Evolutionary conservation across 1,139 yeast genomes (phyloP).

Genomic region (Ashbya aceris): DNA sequence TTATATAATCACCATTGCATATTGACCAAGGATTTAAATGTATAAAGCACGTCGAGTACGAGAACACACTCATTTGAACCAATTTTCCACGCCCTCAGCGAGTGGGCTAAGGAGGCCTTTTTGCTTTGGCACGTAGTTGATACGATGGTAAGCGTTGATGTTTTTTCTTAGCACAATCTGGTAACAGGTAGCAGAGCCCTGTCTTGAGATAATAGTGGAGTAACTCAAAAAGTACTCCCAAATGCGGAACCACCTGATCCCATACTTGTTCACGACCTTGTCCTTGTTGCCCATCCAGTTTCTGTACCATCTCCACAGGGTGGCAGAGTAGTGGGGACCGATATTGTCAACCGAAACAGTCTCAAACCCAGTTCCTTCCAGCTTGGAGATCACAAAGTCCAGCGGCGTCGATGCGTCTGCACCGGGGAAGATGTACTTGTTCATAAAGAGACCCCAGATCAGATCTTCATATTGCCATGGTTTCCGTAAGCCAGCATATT

Average conservation of each 20-base stretch:
- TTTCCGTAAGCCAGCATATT: slow-evolving; percentile 86
- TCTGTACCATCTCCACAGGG: slow-evolving; percentile 92
- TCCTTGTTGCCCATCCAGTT: slow-evolving; percentile 88
- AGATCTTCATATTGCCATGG: slow-evolving; percentile 93
- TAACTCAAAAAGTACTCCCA: slow-evolving; percentile 88
- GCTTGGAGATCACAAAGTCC: slow-evolving; percentile 65
- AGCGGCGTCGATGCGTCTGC: slow-evolving; percentile 95
- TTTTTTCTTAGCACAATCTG: slow-evolving; percentile 89
- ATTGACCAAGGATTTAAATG: too few species aligned
- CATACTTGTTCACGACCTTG: slow-evolving; percentile 68
- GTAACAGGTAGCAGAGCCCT: slow-evolving; percentile 88
- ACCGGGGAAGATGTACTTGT: slow-evolving; percentile 94
- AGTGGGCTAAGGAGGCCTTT: slow-evolving; percentile 65
- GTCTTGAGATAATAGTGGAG: slow-evolving; percentile 79
- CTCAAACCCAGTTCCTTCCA: slow-evolving; percentile 84
- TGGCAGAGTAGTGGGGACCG: slow-evolving; percentile 88
- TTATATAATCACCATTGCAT: too few species aligned
- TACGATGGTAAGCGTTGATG: slow-evolving; percentile 73
- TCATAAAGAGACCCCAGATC: slow-evolving; percentile 92
- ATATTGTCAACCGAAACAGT: slow-evolving; percentile 76
- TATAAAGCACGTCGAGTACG: background rate
- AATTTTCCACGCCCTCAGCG: slow-evolving; percentile 39
- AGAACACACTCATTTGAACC: slow-evolving; percentile 33
- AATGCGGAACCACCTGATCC: slow-evolving; percentile 83
- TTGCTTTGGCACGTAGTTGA: slow-evolving; percentile 72